Percentiles rank a stretch among this genome's conserved stretches.
These are phyloP conservation scores for Rhodotorula sp. DNA, from an alignment of 1,284 basidiomycete species.

Conservation along the genomic window DNA sequence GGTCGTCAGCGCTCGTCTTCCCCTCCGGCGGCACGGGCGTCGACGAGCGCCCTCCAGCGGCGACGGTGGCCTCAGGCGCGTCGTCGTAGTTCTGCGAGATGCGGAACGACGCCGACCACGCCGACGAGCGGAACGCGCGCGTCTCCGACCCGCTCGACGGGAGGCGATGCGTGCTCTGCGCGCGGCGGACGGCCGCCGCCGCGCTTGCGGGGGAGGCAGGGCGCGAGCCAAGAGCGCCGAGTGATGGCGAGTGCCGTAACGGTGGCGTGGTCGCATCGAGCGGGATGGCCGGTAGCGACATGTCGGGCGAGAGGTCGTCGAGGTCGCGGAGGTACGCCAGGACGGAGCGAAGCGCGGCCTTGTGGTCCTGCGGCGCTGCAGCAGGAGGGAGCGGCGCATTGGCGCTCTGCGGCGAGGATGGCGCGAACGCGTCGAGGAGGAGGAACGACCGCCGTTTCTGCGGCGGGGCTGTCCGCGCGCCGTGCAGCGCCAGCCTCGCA, in stretches of 20 bases:
- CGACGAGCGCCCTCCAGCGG: neutral
- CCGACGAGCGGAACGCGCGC: conserved; percentile 2
- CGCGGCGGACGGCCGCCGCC: conserved; percentile 21
- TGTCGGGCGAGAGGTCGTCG: conserved; percentile 67
- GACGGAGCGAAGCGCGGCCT: conserved; percentile 74
- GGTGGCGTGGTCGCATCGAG: conserved; percentile 8
- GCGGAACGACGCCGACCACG: conserved; percentile 7
- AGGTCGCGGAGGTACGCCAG: conserved; percentile 95
- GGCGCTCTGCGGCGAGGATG: neutral
- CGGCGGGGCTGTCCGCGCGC: neutral
- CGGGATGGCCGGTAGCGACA: conserved; percentile 19
- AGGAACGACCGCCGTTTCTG: conserved; percentile 34
- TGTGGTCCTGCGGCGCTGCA: conserved; percentile 4
- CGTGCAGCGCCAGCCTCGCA: neutral
- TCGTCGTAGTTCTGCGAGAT: conserved; percentile 23
- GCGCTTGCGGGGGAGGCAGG: conserved; percentile 5
- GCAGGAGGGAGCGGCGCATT: neutral
- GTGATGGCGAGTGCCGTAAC: conserved; percentile 25
- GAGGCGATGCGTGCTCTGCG: conserved; percentile 26
- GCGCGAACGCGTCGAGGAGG: conserved; percentile 29
- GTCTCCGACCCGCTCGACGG: neutral
- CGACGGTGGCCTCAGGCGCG: neutral
- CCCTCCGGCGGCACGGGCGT: neutral
- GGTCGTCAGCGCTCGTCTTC: conserved; percentile 41
- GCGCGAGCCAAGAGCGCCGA: conserved; percentile 20